Evolutionary conservation across 177 flowering plant genomes (phyloP).

Genomic region (Vitis hybrid): DNA sequence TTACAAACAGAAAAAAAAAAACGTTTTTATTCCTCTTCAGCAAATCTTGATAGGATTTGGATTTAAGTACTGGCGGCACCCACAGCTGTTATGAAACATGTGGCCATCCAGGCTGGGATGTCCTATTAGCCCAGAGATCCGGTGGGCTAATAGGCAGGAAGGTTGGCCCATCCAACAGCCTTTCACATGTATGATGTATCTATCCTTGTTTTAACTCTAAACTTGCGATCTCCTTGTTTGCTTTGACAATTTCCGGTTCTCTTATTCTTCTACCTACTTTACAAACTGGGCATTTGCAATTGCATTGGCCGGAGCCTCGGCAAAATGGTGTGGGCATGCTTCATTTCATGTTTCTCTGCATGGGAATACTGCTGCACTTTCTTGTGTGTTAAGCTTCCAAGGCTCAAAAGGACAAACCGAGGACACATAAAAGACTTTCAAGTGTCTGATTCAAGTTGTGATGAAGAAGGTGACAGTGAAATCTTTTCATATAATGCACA

Average conservation of each 20-base stretch:
- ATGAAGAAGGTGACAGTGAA: conserved; percentile 7
- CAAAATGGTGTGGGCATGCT: conserved; percentile 38
- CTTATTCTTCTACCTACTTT: conserved; percentile 44
- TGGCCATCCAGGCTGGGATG: too few species aligned
- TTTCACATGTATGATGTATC: too few species aligned
- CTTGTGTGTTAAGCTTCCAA: conserved; percentile 25
- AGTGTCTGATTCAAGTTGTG: conserved; percentile 13
- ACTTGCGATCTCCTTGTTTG: neutral
- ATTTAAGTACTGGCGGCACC: too few species aligned
- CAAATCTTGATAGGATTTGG: too few species aligned
- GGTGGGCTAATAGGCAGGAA: too few species aligned
- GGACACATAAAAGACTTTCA: conserved; percentile 19
- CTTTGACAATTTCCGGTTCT: conserved; percentile 38
- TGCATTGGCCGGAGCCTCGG: conserved; percentile 36
- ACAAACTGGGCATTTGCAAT: conserved; percentile 43
- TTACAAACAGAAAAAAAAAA: too few species aligned
- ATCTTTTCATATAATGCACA: conserved; percentile 10
- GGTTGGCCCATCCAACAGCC: too few species aligned
- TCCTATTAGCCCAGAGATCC: too few species aligned
- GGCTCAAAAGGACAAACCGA: conserved; percentile 20
- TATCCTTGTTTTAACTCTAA: neutral
- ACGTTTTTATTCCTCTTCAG: too few species aligned
- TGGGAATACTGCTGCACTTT: conserved; percentile 42
- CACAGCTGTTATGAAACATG: too few species aligned
- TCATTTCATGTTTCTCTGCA: conserved; percentile 28